phyloP scores from a whole-genome alignment of 129 eudicot species.

The Flaveria ramosissima region DNA sequence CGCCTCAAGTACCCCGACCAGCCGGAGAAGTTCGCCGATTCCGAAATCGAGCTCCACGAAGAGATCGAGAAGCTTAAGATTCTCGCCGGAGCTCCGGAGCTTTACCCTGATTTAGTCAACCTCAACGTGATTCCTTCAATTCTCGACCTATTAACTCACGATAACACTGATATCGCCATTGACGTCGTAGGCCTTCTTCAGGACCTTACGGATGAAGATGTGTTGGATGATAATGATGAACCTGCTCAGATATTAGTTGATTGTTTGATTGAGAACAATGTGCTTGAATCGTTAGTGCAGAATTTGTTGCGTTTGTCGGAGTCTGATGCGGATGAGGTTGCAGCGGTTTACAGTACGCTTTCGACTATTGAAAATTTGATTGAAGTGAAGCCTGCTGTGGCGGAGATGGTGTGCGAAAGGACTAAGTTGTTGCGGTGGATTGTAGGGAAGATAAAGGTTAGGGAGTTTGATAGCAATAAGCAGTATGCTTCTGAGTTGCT shows the following conservation, averaged over 20 bases:
- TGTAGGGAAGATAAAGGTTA: constrained; percentile 73
- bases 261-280: constrained; percentile 76
- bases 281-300: constrained; percentile 73
- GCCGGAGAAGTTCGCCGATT: constrained; percentile 96
- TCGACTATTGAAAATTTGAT: constrained; percentile 83
- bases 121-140: constrained; percentile 71
- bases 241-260: constrained; percentile 70
- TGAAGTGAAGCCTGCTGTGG: constrained; percentile 81
- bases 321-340: constrained; percentile 70
- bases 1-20: constrained; percentile 90
- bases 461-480: constrained; percentile 94
- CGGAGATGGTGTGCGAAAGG: constrained; percentile 91
- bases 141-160: constrained; percentile 67
- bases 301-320: constrained; percentile 62
- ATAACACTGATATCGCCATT: constrained; percentile 77
- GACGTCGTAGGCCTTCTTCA: constrained; percentile 75
- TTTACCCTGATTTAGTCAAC: constrained; percentile 75
- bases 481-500: constrained; percentile 93
- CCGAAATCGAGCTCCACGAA: constrained; percentile 92
- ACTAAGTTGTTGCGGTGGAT: constrained; percentile 88
- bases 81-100: constrained; percentile 89
- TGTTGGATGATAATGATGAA: constrained; percentile 74
- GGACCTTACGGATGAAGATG: constrained; percentile 91
- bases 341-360: constrained; percentile 65
- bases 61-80: constrained; percentile 88